These are phyloP conservation scores for Trichoderma polysporum DNA, from an alignment of 2,329 filamentous ascomycete species.

Conservation along the genomic window DNA sequence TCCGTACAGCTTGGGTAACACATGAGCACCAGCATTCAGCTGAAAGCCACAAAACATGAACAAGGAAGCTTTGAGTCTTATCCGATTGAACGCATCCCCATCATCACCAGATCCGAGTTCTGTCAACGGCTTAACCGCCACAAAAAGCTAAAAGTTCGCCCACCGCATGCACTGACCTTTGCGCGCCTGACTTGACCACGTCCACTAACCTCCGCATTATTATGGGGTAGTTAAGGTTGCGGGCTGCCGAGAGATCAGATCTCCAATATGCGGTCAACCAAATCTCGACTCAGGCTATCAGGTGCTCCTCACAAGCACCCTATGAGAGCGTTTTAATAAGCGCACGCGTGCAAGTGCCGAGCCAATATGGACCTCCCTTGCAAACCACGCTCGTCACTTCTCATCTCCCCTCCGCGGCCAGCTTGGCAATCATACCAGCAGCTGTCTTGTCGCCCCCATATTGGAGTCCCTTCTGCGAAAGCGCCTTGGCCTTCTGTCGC, in stretches of 20 bases:
- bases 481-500: slow-evolving; percentile 24
- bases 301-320: not conserved
- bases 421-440: slow-evolving; percentile 5
- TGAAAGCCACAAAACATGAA: not conserved
- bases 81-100: not conserved
- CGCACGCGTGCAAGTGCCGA: not conserved
- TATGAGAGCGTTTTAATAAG: not conserved
- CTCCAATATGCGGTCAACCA: not conserved
- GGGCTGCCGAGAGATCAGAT: not conserved
- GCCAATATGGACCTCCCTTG: not conserved
- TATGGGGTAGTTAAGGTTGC: not conserved
- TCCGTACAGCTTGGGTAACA: not conserved
- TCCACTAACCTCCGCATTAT: not conserved
- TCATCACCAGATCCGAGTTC: not conserved
- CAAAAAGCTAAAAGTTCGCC: not conserved
- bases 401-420: not conserved
- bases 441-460: slow-evolving; percentile 18
- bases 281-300: not conserved
- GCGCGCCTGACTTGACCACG: not conserved
- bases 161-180: not conserved
- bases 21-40: not conserved
- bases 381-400: not conserved
- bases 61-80: not conserved
- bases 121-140: too few species aligned
- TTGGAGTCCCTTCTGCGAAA: slow-evolving; percentile 20